Evolutionary conservation across 495 filamentous ascomycete species (phyloP).

Genomic region (Penicillium pancosmium): DNA sequence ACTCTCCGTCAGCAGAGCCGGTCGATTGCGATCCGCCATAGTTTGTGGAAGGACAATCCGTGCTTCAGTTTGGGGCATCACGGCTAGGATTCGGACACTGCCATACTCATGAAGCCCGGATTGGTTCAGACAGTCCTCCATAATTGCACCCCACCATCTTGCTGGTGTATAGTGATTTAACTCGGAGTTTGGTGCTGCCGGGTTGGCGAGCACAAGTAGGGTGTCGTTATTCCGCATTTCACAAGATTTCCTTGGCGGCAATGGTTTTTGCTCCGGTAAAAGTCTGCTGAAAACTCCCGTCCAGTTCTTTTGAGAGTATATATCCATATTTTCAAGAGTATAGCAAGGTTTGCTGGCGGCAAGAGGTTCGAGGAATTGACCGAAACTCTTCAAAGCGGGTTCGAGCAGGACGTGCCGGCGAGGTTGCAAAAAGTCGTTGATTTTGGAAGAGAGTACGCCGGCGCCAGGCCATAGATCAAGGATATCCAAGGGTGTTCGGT

Average conservation of each 20-base stretch:
- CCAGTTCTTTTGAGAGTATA: conserved; percentile 52
- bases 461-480: conserved; percentile 81
- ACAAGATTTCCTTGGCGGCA: conserved; percentile 25
- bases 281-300: conserved; percentile 45
- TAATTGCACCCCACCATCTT: conserved; percentile 36
- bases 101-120: conserved; percentile 43
- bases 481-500: conserved; percentile 64
- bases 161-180: conserved; percentile 44
- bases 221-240: conserved; percentile 58
- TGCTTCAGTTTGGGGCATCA: conserved; percentile 56
- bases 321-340: conserved; percentile 47
- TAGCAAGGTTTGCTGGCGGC: conserved; percentile 60
- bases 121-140: conserved; percentile 36
- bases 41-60: conserved; percentile 52
- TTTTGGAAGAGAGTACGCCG: conserved; percentile 72
- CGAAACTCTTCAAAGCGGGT: conserved; percentile 44
- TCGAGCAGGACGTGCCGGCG: conserved; percentile 81
- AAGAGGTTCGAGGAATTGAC: conserved; percentile 62
- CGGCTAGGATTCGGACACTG: conserved; percentile 70
- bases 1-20: conserved; percentile 57
- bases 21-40: conserved; percentile 52
- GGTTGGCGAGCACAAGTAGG: conserved; percentile 67
- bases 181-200: conserved; percentile 30
- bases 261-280: conserved; percentile 38
- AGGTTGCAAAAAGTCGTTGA: conserved; percentile 74